phyloP scores from a whole-genome alignment of 495 filamentous ascomycete species.

The Clavariopsis aquatica region DNA sequence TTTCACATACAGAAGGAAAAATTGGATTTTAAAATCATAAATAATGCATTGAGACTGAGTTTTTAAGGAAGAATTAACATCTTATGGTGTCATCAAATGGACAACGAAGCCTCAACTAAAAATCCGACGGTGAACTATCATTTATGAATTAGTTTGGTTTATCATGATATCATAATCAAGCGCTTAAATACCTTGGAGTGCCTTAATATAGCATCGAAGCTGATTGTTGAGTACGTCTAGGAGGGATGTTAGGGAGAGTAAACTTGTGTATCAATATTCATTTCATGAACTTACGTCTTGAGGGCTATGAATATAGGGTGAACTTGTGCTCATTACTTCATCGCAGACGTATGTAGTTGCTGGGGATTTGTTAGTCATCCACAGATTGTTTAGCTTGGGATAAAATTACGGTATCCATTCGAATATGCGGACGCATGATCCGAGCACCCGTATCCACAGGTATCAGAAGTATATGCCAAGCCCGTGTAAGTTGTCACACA shows the following conservation, averaged over 20 bases:
- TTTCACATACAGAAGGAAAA: no score
- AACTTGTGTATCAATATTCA: not conserved
- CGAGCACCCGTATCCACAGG: slow-evolving; percentile 93
- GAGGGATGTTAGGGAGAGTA: not conserved
- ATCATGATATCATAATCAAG: not conserved
- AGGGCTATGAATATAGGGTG: not conserved
- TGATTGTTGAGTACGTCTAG: not conserved
- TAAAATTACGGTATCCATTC: not conserved
- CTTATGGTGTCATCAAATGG: not conserved
- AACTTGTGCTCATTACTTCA: not conserved
- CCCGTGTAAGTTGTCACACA: slow-evolving; percentile 62
- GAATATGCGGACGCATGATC: slow-evolving; percentile 66
- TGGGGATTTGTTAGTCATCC: not conserved
- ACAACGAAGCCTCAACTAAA: not conserved
- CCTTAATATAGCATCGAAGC: not conserved
- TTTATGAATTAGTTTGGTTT: not conserved
- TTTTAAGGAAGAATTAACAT: not conserved
- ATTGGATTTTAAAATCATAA: no score
- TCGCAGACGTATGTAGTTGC: not conserved
- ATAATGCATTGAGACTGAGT: no score
- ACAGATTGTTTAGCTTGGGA: not conserved
- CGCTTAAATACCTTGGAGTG: not conserved
- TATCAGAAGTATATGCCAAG: slow-evolving; percentile 47
- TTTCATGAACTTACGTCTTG: not conserved
- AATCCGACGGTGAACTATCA: not conserved